These are phyloP conservation scores for Austroboletus novae-zelandiae DNA, from an alignment of 1,284 basidiomycete species.

Conservation along the genomic window DNA sequence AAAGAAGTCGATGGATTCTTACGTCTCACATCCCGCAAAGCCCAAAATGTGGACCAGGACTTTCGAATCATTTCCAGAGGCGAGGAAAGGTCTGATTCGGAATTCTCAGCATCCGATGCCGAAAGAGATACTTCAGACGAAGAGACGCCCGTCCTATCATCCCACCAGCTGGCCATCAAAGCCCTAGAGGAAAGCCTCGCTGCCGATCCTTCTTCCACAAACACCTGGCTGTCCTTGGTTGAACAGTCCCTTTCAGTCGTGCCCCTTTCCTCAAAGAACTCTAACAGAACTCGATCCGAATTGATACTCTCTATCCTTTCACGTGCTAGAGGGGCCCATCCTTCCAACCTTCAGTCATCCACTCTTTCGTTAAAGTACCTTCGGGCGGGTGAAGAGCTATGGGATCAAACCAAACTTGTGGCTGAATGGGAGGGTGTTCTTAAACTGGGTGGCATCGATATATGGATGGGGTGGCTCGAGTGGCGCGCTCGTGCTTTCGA, in stretches of 20 bases:
- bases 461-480: constrained; percentile 76
- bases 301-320: constrained; percentile 65
- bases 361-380: constrained; percentile 62
- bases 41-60: constrained; percentile 37
- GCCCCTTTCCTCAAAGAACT: constrained; percentile 61
- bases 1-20: constrained; percentile 68
- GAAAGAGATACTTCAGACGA: constrained; percentile 35
- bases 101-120: constrained; percentile 40
- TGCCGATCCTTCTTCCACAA: constrained; percentile 48
- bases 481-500: constrained; percentile 56
- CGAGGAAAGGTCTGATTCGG: constrained; percentile 40
- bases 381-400: constrained; percentile 68
- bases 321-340: constrained; percentile 59
- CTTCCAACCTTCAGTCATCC: constrained; percentile 48
- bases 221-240: constrained; percentile 67
- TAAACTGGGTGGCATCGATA: constrained; percentile 45
- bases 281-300: constrained; percentile 62
- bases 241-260: constrained; percentile 57
- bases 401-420: constrained; percentile 51
- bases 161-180: constrained; percentile 58
- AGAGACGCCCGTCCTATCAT: constrained; percentile 39
- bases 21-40: constrained; percentile 44
- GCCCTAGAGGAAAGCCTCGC: constrained; percentile 55
- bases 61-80: constrained; percentile 47
- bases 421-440: constrained; percentile 75